Evolutionary conservation across 2,329 filamentous ascomycete genomes (phyloP).

Genomic region (Bipolaris oryzae): DNA sequence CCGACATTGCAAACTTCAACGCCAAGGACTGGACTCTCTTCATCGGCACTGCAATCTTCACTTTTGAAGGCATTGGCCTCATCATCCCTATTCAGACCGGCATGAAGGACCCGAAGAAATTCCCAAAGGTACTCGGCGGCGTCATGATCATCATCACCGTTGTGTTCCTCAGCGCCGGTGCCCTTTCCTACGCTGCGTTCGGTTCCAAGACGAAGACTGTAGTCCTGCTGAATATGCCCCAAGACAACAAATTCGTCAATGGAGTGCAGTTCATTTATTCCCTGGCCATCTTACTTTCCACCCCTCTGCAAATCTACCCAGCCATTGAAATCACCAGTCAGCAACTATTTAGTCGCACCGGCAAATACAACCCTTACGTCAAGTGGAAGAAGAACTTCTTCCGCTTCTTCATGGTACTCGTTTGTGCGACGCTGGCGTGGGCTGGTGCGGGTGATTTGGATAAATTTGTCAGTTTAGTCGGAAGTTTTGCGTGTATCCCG

Average conservation of each 20-base stretch:
- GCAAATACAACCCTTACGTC: slow-evolving; percentile 97
- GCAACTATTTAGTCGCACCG: slow-evolving; percentile 88
- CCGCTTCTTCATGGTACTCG: slow-evolving; percentile 87
- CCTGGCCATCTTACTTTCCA: slow-evolving; percentile 94
- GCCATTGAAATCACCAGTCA: slow-evolving; percentile 97
- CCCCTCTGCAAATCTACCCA: slow-evolving; percentile 94
- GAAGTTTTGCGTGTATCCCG: slow-evolving; percentile 96
- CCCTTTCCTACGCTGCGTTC: slow-evolving; percentile 93
- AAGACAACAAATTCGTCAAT: slow-evolving; percentile 95
- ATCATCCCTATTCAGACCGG: slow-evolving; percentile 98
- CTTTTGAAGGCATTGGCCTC: slow-evolving; percentile 95
- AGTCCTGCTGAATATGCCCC: slow-evolving; percentile 92
- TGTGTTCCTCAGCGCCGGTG: slow-evolving; percentile 88
- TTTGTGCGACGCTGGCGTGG: slow-evolving; percentile 90
- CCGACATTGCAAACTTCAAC: slow-evolving; percentile 92
- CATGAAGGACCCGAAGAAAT: slow-evolving; percentile 90
- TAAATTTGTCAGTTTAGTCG: slow-evolving; percentile 95
- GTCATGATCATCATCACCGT: slow-evolving; percentile 97
- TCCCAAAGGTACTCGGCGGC: slow-evolving; percentile 82
- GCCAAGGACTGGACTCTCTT: slow-evolving; percentile 92
- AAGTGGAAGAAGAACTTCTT: slow-evolving; percentile 99
- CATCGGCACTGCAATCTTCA: slow-evolving; percentile 98
- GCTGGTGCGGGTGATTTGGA: slow-evolving; percentile 90
- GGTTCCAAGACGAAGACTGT: slow-evolving; percentile 96
- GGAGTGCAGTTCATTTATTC: slow-evolving; percentile 96